Percentiles rank a stretch among this genome's conserved stretches.
phyloP scores from a whole-genome alignment of 2,329 filamentous ascomycete genomes.

The Trichophyton rubrum region DNA sequence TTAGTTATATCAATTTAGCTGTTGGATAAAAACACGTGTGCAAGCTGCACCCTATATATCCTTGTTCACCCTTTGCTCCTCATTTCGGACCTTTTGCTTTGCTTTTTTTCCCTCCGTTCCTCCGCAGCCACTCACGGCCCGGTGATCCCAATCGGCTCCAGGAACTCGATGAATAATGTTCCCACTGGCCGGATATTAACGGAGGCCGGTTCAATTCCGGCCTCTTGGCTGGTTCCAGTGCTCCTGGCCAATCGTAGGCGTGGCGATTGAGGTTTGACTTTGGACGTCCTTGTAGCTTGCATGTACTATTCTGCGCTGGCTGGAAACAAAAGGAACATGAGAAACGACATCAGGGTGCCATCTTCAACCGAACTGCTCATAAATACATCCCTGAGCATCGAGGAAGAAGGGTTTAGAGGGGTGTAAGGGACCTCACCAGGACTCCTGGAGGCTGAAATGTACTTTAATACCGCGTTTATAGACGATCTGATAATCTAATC shows the following conservation, averaged over 20 bases:
- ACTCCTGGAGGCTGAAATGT: background rate
- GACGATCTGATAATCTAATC: background rate
- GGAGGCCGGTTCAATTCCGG: conserved; percentile 33
- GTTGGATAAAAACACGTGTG: background rate
- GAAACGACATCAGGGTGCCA: background rate
- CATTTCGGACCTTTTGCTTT: background rate
- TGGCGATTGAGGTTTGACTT: conserved; percentile 1
- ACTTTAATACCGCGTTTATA: background rate
- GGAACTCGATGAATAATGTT: background rate
- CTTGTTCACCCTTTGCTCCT: background rate
- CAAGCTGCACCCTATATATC: background rate
- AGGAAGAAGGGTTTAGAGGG: background rate
- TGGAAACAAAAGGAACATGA: background rate
- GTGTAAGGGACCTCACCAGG: background rate
- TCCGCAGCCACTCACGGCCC: background rate
- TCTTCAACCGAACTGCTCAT: background rate
- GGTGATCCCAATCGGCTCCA: background rate
- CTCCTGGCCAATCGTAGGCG: conserved; percentile 12
- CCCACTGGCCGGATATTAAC: conserved; percentile 13
- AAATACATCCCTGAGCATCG: background rate
- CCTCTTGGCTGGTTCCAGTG: conserved; percentile 24
- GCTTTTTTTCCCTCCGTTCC: background rate
- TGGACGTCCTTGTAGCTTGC: background rate
- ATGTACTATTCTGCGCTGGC: background rate
- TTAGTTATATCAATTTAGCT: background rate